Conservation (phyloP, 768 basidiomycete species). For the Gloeostereum incarnatum region DNA sequence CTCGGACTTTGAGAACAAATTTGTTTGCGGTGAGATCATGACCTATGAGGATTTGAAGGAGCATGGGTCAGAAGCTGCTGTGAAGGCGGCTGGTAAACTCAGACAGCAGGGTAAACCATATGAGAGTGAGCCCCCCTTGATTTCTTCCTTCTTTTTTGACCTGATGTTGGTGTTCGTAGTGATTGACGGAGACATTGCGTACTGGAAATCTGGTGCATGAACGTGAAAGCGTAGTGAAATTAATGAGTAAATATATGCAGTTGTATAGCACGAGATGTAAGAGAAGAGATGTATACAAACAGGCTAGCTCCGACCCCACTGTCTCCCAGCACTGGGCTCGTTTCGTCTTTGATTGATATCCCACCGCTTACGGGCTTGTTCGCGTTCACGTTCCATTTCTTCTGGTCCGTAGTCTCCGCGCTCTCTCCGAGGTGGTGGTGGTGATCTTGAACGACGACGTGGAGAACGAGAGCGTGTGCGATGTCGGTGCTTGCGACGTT, state of each 20-base stretch:
- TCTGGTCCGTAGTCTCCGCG: constrained; percentile 18
- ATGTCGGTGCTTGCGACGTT: constrained; percentile 1
- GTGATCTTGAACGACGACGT: no score
- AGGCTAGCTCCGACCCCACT: no score
- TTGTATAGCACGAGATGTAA: no score
- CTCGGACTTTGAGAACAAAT: constrained; percentile 97
- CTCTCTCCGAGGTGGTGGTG: constrained; percentile 11
- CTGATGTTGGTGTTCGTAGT: constrained; percentile 30
- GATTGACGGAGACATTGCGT: constrained; percentile 85
- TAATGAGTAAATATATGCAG: no score
- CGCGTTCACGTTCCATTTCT: constrained; percentile 26
- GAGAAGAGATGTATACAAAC: no score
- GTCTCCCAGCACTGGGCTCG: constrained; percentile 13
- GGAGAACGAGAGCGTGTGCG: no score
- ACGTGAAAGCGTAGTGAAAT: no score
- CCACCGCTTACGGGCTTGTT: constrained; percentile 44
- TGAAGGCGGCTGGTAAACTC: constrained; percentile 92
- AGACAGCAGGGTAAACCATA: constrained; percentile 97
- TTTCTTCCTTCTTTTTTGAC: constrained; percentile 3
- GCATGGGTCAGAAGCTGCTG: constrained; percentile 80
- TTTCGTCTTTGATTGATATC: constrained; percentile 34
- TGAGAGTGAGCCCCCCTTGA: constrained; percentile 54
- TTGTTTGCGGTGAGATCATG: constrained; percentile 98
- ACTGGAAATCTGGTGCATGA: constrained; percentile 76
- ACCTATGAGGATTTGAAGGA: constrained; percentile 83